Evolutionary conservation across 139 green algal genomes (phyloP).

Genomic region (Medakamo hakoo): DNA sequence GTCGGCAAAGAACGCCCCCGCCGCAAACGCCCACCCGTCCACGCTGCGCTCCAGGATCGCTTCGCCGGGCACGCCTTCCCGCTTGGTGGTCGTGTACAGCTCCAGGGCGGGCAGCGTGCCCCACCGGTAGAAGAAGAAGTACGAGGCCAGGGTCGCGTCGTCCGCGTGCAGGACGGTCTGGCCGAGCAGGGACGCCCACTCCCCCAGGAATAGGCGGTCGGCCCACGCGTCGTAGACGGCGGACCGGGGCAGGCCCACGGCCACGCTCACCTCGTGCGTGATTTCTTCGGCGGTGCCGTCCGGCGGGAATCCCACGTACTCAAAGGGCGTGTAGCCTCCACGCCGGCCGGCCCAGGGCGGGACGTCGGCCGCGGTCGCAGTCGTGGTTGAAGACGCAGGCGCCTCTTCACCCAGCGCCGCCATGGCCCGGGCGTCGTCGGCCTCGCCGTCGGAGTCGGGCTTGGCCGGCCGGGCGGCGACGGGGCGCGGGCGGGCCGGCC

Average conservation of each 20-base stretch:
- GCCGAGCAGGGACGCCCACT: slow-evolving; percentile 10
- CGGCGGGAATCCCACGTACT: slow-evolving; percentile 3
- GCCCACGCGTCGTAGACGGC: slow-evolving; percentile 6
- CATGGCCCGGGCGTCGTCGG: too few relatives aligned
- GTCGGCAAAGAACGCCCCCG: slow-evolving; percentile 1
- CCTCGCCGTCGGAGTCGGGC: too few relatives aligned
- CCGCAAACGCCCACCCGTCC: slow-evolving; percentile 8
- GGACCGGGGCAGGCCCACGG: not conserved
- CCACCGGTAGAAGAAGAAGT: slow-evolving; percentile 15
- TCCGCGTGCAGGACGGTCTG: slow-evolving; percentile 5
- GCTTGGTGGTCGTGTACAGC: slow-evolving; percentile 9
- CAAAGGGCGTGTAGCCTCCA: slow-evolving; percentile 11
- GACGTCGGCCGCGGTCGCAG: not conserved
- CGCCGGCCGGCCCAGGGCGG: not conserved
- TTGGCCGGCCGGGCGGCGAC: too few relatives aligned
- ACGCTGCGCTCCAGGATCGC: slow-evolving; percentile 6
- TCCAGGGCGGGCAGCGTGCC: slow-evolving; percentile 7
- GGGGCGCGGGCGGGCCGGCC: too few relatives aligned
- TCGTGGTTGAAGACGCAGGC: too few relatives aligned
- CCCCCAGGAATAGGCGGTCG: slow-evolving; percentile 3
- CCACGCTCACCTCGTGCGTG: slow-evolving; percentile 1
- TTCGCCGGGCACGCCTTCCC: slow-evolving; percentile 2
- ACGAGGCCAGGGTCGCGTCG: slow-evolving; percentile 1
- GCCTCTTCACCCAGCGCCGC: too few relatives aligned
- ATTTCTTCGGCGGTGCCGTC: too few relatives aligned